Evolutionary conservation across 305 asterid species (phyloP), one percentile per base, ranked within the genome.

Genomic region (Fraxinus paxiana): DNA sequence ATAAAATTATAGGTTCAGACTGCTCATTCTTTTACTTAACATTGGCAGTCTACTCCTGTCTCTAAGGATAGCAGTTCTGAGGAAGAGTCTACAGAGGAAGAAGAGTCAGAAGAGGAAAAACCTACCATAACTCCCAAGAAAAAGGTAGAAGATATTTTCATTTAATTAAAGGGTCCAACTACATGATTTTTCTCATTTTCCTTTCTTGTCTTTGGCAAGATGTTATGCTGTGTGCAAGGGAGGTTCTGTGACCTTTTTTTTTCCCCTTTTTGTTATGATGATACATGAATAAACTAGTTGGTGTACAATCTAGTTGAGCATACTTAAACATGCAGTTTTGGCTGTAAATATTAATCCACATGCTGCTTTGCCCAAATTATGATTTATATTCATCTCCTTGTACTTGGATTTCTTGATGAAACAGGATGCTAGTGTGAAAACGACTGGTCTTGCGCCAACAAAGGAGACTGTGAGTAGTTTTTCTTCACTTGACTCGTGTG

Each of bases 381-480:
- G 15, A 63, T 63, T 33, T 7, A 12, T 26, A 24, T 20, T 63
- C 61, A 48, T 48, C 22, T 48, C 61, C 6, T 63, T 8, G 28
- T 4, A 67, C 74, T 26, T 2, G 2, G 7, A 18, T 75, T 69
- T 56, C 4, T 74, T 13, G 34, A 69, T 22, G 31, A 46, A 54
- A 67, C 86, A 89, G 92, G 85, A 72, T 54, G 78, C 84, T 5
- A 92, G 85, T 86, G 90, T 86, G 15, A 86, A 86, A 77, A 85
- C 86, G 88, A 84, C 82, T 41, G 92, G 87, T 76, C 87, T 81
- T 18, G 17, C 72, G 43, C 41, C 84, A 41, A 33, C 81, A 0
- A 69, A 74, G 61, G 67, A 37, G 22, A 81, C 83, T 0, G 93
- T 90, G 80, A 86, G 91, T 85, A 75, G 74, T 26, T 67, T 28